These are phyloP conservation scores for Nothophaeocryptopus gaeumannii DNA, from an alignment of 2,329 filamentous ascomycete species.

Conservation along the genomic window DNA sequence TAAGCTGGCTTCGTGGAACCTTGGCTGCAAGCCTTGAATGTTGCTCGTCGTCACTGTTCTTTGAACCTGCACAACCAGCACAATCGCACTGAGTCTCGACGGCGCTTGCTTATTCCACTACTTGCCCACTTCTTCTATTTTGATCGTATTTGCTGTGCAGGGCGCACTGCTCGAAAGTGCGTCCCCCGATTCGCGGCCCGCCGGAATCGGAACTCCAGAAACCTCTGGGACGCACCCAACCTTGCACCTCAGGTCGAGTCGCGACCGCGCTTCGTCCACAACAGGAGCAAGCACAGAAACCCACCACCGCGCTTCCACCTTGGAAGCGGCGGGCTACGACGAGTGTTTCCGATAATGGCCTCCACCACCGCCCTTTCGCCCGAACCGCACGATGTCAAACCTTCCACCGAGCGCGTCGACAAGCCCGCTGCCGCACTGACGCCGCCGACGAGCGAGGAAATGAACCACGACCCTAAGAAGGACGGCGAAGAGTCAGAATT, in stretches of 20 bases:
- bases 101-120: too few species aligned
- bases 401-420: conserved; percentile 25
- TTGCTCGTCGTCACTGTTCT: background rate
- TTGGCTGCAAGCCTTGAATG: too few species aligned
- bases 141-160: too few species aligned
- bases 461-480: conserved; percentile 41
- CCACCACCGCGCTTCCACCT: conserved; percentile 9
- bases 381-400: conserved; percentile 25
- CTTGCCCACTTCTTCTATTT: too few species aligned
- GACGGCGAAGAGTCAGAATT: conserved; percentile 46
- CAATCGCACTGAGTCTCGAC: too few species aligned
- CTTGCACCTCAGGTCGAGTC: background rate
- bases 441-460: conserved; percentile 53
- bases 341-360: conserved; percentile 7
- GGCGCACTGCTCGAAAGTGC: too few species aligned
- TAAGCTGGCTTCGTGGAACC: too few species aligned
- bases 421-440: conserved; percentile 43
- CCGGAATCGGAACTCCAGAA: too few species aligned
- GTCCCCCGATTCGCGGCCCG: too few species aligned
- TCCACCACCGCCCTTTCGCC: conserved; percentile 24
- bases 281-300: conserved; percentile 1
- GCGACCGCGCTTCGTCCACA: background rate
- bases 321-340: conserved; percentile 17
- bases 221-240: too few species aligned
- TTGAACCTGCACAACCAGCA: background rate